These are phyloP conservation scores for Tricholoma flavovirens DNA, from an alignment of 768 basidiomycete genomes.

Conservation along the genomic window DNA sequence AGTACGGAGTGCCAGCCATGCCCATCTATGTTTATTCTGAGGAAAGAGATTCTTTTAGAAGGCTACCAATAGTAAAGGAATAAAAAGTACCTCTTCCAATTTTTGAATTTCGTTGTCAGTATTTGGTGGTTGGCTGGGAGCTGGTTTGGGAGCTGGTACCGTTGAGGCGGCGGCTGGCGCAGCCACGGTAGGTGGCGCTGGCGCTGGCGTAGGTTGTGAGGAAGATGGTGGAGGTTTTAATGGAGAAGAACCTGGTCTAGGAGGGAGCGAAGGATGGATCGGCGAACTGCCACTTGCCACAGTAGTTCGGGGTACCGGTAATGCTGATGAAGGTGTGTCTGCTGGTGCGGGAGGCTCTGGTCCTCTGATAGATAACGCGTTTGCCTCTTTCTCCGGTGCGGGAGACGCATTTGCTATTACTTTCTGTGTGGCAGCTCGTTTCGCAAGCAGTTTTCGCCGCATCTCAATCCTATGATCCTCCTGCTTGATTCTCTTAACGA, in stretches of 20 bases:
- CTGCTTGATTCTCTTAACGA: constrained; percentile 62
- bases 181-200: constrained; percentile 21
- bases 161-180: constrained; percentile 22
- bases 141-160: constrained; percentile 19
- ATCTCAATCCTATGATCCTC: constrained; percentile 59
- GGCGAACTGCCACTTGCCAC: constrained; percentile 31
- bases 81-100: constrained; percentile 55
- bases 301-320: constrained; percentile 21
- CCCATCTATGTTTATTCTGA: constrained; percentile 71
- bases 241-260: constrained; percentile 52
- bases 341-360: constrained; percentile 13
- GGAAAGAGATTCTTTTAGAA: constrained; percentile 5
- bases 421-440: constrained; percentile 24
- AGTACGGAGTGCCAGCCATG: constrained; percentile 77
- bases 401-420: constrained; percentile 20
- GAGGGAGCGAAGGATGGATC: constrained; percentile 66
- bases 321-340: constrained; percentile 16
- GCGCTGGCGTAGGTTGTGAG: constrained; percentile 19
- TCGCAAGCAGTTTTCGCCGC: constrained; percentile 38
- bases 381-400: constrained; percentile 13
- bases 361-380: constrained; percentile 5
- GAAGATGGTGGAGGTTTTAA: constrained; percentile 16
- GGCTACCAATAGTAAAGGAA: constrained; percentile 5
- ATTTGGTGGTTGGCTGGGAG: constrained; percentile 20
- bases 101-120: constrained; percentile 48